phyloP scores from a whole-genome alignment of 2,329 filamentous ascomycete genomes.

The Fusarium kyushuense region DNA sequence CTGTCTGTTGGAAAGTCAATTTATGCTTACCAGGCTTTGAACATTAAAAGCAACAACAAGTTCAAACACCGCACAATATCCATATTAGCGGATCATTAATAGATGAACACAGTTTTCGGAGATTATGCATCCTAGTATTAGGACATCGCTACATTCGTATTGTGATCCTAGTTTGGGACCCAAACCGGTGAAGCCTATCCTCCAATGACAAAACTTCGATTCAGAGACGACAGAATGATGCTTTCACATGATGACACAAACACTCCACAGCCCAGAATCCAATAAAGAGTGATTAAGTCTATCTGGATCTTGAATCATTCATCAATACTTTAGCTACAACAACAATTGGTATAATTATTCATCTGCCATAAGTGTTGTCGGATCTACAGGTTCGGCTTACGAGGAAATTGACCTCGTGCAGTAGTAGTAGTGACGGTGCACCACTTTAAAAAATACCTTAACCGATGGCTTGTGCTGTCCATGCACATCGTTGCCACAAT shows the following conservation, averaged over 20 bases:
- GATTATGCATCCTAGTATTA: not conserved
- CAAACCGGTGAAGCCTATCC: slow-evolving; percentile 10
- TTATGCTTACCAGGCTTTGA: not conserved
- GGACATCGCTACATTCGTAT: not conserved
- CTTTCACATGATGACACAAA: slow-evolving; percentile 39
- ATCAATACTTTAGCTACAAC: not conserved
- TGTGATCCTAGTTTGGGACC: slow-evolving; percentile 5
- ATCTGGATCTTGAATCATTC: not conserved
- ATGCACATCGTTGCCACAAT: slow-evolving; percentile 36
- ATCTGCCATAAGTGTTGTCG: not conserved
- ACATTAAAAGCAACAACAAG: not conserved
- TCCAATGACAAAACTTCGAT: slow-evolving; percentile 28
- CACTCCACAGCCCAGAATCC: slow-evolving; percentile 17
- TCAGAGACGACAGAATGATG: slow-evolving; percentile 13
- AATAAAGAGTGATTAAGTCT: not conserved
- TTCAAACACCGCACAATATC: not conserved
- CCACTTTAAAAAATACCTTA: slow-evolving; percentile 36
- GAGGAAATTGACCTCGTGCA: slow-evolving; percentile 33
- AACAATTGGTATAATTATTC: not conserved
- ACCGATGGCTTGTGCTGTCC: slow-evolving; percentile 17
- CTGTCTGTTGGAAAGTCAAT: not conserved
- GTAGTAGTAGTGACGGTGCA: slow-evolving; percentile 29
- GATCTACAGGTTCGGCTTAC: slow-evolving; percentile 22
- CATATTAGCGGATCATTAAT: not conserved
- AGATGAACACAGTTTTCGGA: not conserved